Evolutionary conservation across 306 rosid species (phyloP), one percentile per base, ranked within the genome.

Genomic region (Cajanus cajan): DNA sequence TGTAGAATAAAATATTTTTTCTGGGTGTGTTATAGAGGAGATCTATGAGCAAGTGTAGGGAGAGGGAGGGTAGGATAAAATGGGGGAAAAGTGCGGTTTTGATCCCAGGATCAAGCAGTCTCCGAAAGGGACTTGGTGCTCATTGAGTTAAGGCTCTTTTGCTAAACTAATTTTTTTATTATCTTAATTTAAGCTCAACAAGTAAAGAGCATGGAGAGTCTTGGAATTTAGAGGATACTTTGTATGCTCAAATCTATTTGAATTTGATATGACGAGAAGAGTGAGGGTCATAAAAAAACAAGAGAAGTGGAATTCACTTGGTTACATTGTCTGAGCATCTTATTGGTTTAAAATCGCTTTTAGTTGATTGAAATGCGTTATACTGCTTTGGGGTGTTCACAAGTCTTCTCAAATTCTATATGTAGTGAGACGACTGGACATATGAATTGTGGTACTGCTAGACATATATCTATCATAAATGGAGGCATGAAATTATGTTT

Each of bases 351-450:
- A 48, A 58, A 68, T 16, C 45, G 13, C 16, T 9, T 16, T 25
- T 54, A 48, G 71, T 50, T 76, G 69, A 76, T 51, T 70, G 51
- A 61, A 76, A 52, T 57, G 55, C 25, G 37, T 59, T n/a, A 63
- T 28, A 10, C 64, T 51, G 64, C 65, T 62, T 40, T 51, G 25
- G 57, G 54, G 33, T 18, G 36, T 36, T 25, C 44, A 19, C 58
- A 48, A 24, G 16, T 81, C 4, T 82, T 76, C 54, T 76, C 51
- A 76, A 59, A 68, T 25, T 77, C 61, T 50, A 57, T 55, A 6
- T 77, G 76, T 52, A 39, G 67, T 59, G 41, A 50, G 69, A 50
- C 48, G n/a, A 61, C 28, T 52, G 40, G 37, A 55, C 78, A 25
- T 34, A 57, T 72, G 24, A 39, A 24, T 33, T 66, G 63, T 37